Base-by-base conservation (phyloP, 495 filamentous ascomycete species). In the Aspergillus ellipticus region DNA sequence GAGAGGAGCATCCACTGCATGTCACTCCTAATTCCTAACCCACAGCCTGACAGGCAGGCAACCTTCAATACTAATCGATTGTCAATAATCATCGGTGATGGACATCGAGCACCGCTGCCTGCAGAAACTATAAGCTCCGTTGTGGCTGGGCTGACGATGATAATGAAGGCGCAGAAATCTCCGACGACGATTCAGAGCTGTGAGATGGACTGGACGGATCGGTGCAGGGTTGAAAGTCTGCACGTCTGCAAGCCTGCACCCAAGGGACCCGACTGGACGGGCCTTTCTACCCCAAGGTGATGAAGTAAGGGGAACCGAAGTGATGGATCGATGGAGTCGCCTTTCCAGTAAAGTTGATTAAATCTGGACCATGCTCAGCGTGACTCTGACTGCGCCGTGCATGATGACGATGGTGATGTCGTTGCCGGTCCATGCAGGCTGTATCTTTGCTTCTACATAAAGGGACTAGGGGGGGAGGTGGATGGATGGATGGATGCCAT, bases 191-290 rank as follows among this genome's bases (percentile, higher is more conserved):
- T 51, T 21, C 17, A 46, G 37, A 31, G 42, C n/a, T 56, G 58
- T 56, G 51, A 50, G 53, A 56, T 60, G 46, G 43, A 60, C 33
- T 60, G 46, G 58, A 60, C 49, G 56, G 49, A 60, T 60, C 58
- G 45, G 22, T 43, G 49, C 6, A 41, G 42, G 24, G 52, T 11
- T n/a, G n/a, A n/a, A n/a, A n/a, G n/a, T n/a, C n/a, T n/a, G n/a
- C n/a, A n/a, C n/a, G n/a, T n/a, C n/a, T n/a, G n/a, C n/a, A 19
- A 13, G 41, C 11, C 20, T n/a, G 6, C n/a, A 16, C 2, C 6
- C 15, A 37, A 37, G n/a, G 35, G 43, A 48, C 9, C 20, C 22
- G 43, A 39, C 35, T 39, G 35, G 35, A 39, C 35, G 35, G 35
- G n/a, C 35, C n/a, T 15, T 39, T n/a, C n/a, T 39, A n/a, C 11